Percentiles rank a stretch among this genome's conserved stretches.
Conservation (phyloP, 495 filamentous ascomycete genomes). For the Daldinia childiae region DNA sequence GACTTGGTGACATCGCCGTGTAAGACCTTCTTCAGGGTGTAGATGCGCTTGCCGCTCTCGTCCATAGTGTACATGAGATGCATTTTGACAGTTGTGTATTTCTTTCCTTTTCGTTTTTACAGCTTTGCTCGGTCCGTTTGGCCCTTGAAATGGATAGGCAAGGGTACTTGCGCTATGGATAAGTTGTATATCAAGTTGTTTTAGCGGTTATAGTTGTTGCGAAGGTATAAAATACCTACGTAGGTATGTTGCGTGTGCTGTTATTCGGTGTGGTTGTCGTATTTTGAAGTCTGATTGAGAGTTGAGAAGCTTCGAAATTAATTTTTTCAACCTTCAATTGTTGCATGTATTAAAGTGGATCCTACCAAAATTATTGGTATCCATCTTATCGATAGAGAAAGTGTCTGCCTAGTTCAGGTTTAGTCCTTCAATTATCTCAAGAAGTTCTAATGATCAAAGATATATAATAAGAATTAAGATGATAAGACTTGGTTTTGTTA, state of each 20-base stretch:
- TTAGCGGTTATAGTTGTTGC: background rate
- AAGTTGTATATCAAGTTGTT: background rate
- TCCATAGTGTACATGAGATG: conserved; percentile 90
- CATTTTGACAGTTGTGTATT: conserved; percentile 58
- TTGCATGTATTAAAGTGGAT: conserved; percentile 24
- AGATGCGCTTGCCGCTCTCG: conserved; percentile 79
- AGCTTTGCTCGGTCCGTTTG: background rate
- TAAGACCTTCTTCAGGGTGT: conserved; percentile 87
- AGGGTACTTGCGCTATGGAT: background rate
- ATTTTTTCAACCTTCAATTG: conserved; percentile 32
- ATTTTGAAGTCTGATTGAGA: background rate
- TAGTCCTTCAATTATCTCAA: no score
- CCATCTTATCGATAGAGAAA: background rate
- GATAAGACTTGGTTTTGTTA: no score
- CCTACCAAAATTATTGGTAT: background rate
- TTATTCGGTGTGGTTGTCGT: background rate
- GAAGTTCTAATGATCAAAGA: no score
- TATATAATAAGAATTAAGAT: no score
- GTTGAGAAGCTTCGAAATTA: conserved; percentile 25
- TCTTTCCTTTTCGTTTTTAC: background rate
- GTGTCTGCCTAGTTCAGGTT: no score
- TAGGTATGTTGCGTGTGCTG: background rate
- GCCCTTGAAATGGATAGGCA: background rate
- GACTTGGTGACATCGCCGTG: conserved; percentile 87
- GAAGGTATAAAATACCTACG: background rate